Conservation (phyloP, 805 yeast species). For the Metschnikowia chrysomelidarum region DNA sequence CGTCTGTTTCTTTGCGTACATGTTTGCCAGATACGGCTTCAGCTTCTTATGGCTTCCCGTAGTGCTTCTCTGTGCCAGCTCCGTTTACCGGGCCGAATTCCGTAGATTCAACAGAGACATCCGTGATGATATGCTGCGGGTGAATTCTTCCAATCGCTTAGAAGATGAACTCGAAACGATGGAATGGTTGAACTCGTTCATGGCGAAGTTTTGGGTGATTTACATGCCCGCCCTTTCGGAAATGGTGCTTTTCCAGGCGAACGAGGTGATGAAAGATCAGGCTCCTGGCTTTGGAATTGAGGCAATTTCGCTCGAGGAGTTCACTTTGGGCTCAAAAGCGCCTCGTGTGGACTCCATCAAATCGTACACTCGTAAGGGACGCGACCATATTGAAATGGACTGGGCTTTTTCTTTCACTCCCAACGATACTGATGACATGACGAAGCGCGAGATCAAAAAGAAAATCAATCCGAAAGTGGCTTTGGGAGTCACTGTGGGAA, state of each 20-base stretch:
- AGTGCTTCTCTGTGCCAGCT: slow-evolving; percentile 58
- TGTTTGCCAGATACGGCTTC: slow-evolving; percentile 58
- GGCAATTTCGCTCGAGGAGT: slow-evolving; percentile 67
- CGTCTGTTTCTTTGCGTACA: slow-evolving; percentile 72
- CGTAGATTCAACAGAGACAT: slow-evolving; percentile 73
- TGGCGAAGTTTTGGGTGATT: slow-evolving; percentile 82
- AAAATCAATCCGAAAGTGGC: slow-evolving; percentile 80
- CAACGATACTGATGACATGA: slow-evolving; percentile 80
- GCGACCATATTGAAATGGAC: slow-evolving; percentile 73
- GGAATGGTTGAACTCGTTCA: slow-evolving; percentile 76
- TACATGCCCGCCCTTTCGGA: slow-evolving; percentile 85
- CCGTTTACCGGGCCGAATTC: slow-evolving; percentile 70
- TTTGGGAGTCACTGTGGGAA: slow-evolving; percentile 77
- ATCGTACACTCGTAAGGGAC: slow-evolving; percentile 69
- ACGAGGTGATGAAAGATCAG: slow-evolving; percentile 61
- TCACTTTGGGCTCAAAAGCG: slow-evolving; percentile 77
- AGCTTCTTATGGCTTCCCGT: slow-evolving; percentile 62
- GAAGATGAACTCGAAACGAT: slow-evolving; percentile 68
- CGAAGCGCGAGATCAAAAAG: slow-evolving; percentile 65
- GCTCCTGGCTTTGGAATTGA: slow-evolving; percentile 86
- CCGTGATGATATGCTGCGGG: slow-evolving; percentile 73
- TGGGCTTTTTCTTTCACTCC: slow-evolving; percentile 83
- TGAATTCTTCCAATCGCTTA: slow-evolving; percentile 58
- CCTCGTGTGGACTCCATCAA: slow-evolving; percentile 71
- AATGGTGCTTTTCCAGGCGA: slow-evolving; percentile 68